Evolutionary conservation across 257 asterid species (phyloP).

Genomic region (Nicotiana knightiana): DNA sequence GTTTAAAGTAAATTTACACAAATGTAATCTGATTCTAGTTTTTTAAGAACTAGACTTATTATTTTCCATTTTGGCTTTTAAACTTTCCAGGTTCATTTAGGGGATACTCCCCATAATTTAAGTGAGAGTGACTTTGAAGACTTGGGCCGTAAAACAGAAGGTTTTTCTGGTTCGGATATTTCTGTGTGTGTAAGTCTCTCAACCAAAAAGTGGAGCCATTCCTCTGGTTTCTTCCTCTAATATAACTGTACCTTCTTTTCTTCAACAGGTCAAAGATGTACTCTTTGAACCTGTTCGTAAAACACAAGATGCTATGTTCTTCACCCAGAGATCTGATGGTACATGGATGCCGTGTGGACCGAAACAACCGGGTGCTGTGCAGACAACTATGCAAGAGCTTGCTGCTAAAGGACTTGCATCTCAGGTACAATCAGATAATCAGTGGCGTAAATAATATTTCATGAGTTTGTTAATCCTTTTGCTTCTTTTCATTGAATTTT

Average conservation of each 20-base stretch:
- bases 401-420: constrained; percentile 77
- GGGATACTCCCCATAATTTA: constrained; percentile 51
- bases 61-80: background rate
- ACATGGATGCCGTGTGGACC: constrained; percentile 92
- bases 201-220: background rate
- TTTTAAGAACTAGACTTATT: background rate
- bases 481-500: background rate
- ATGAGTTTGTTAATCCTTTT: background rate
- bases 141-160: constrained; percentile 38
- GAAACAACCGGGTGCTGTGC: constrained; percentile 71
- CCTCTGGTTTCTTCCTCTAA: background rate
- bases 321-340: constrained; percentile 47
- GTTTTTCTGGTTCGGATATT: constrained; percentile 52
- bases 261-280: constrained; percentile 82
- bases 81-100: constrained; percentile 38
- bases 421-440: constrained; percentile 36
- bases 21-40: background rate
- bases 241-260: background rate
- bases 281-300: constrained; percentile 93
- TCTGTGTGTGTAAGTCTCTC: constrained; percentile 44
- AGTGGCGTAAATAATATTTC: background rate
- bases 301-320: constrained; percentile 95
- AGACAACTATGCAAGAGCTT: constrained; percentile 81
- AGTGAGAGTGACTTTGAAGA: constrained; percentile 41
- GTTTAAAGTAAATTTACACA: background rate